Evolutionary conservation across 2,329 filamentous ascomycete species (phyloP).

Genomic region (Annulohypoxylon truncatum): DNA sequence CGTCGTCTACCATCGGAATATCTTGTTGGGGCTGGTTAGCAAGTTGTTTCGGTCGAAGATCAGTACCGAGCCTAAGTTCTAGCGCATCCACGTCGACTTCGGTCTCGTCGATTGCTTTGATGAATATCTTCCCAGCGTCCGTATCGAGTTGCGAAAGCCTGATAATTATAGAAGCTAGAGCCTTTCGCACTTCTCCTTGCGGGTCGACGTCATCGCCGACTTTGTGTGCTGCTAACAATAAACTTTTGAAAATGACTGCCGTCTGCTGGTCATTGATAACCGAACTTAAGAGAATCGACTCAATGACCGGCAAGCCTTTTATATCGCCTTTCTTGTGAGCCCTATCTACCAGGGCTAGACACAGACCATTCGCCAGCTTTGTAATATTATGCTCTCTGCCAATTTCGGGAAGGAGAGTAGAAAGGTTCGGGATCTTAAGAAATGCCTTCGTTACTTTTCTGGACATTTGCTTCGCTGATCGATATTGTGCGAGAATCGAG

Average conservation of each 20-base stretch:
- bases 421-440: conserved; percentile 70
- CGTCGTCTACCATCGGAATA: conserved; percentile 59
- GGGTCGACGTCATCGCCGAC: conserved; percentile 66
- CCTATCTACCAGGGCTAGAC: conserved; percentile 71
- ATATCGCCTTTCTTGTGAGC: conserved; percentile 70
- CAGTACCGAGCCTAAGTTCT: conserved; percentile 78
- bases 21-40: conserved; percentile 63
- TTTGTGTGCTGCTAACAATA: conserved; percentile 70
- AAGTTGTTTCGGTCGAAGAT: conserved; percentile 69
- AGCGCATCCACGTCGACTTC: conserved; percentile 79
- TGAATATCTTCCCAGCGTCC: conserved; percentile 71
- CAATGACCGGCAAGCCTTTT: conserved; percentile 68
- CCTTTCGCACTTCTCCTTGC: conserved; percentile 68
- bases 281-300: conserved; percentile 68
- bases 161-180: conserved; percentile 75
- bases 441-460: conserved; percentile 76
- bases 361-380: conserved; percentile 78
- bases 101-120: conserved; percentile 72
- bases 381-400: conserved; percentile 74
- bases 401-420: conserved; percentile 69
- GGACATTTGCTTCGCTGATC: conserved; percentile 76
- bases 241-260: conserved; percentile 72
- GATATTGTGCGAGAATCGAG: conserved; percentile 83
- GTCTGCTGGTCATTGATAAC: conserved; percentile 73
- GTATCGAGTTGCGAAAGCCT: conserved; percentile 70